These are phyloP conservation scores for Gastrolobium bilobum DNA, from an alignment of 306 rosid species.

Conservation along the genomic window DNA sequence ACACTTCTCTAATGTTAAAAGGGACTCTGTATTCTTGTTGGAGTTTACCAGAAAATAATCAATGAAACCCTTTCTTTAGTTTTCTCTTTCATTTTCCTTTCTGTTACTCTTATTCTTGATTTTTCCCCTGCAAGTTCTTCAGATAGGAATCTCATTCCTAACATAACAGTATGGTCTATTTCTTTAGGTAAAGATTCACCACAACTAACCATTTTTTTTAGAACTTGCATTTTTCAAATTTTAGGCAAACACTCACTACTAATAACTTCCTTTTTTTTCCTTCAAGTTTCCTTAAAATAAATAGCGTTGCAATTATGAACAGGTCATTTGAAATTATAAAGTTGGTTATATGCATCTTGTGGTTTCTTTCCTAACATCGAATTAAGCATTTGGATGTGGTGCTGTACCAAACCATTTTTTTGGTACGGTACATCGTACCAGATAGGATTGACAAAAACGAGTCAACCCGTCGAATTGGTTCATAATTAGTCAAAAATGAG, in stretches of 20 bases:
- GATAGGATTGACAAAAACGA: too few relatives aligned
- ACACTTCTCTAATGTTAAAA: too few relatives aligned
- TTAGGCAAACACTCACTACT: conserved; percentile 9
- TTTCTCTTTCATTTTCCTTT: too few relatives aligned
- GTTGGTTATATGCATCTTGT: background rate
- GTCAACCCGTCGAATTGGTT: too few relatives aligned
- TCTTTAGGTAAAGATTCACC: conserved; percentile 27
- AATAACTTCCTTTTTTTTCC: background rate
- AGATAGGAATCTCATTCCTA: background rate
- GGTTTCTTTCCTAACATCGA: conserved; percentile 16
- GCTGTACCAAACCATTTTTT: background rate
- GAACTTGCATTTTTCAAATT: background rate
- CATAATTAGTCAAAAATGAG: too few relatives aligned
- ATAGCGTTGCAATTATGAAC: background rate
- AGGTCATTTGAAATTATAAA: background rate
- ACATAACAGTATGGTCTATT: background rate
- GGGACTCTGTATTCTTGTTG: too few relatives aligned
- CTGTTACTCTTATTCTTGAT: background rate
- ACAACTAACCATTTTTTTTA: background rate
- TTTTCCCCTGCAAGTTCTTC: background rate
- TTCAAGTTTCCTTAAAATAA: background rate
- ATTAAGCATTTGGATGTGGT: background rate
- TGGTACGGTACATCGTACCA: background rate
- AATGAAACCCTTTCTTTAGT: too few relatives aligned
- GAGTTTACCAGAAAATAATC: too few relatives aligned